A percentile compares a stretch with the other conserved stretches of the same genome.
phyloP scores from a whole-genome alignment of 164 flowering plant species.

The Paratinospora sagittata region DNA sequence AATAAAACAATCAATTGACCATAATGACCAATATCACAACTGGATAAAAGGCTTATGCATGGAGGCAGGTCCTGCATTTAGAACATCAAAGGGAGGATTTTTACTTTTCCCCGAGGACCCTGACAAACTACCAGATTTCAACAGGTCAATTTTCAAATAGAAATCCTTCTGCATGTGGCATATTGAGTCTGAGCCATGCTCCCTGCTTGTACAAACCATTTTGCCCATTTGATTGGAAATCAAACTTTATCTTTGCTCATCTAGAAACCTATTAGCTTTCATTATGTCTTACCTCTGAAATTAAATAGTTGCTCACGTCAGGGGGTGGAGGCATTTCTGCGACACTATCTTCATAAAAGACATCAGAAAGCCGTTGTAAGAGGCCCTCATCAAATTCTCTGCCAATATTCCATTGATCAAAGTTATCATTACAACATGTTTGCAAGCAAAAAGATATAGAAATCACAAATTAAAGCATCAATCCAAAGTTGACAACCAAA shows the following conservation, averaged over 20 bases:
- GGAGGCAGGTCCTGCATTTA: not conserved
- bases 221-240: not conserved
- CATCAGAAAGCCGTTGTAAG: slow-evolving; percentile 56
- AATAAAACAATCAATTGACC: not conserved
- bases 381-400: slow-evolving; percentile 95
- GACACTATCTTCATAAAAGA: slow-evolving; percentile 71
- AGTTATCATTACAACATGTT: slow-evolving; percentile 2
- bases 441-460: not conserved
- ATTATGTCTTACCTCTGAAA: slow-evolving; percentile 61
- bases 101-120: not conserved
- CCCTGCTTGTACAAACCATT: not conserved
- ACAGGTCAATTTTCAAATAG: not conserved
- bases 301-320: slow-evolving; percentile 90
- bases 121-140: not conserved
- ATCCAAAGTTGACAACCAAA: not conserved
- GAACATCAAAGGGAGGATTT: not conserved
- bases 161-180: not conserved
- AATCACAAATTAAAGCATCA: not conserved
- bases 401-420: slow-evolving; percentile 20
- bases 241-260: not conserved
- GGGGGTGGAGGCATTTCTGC: slow-evolving; percentile 62
- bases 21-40: not conserved
- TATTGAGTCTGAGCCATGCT: not conserved
- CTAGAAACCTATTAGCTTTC: not conserved
- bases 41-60: not conserved